Percentiles rank a stretch among this genome's conserved stretches.
phyloP scores from a whole-genome alignment of 306 rosid genomes.

The Delonix regia region DNA sequence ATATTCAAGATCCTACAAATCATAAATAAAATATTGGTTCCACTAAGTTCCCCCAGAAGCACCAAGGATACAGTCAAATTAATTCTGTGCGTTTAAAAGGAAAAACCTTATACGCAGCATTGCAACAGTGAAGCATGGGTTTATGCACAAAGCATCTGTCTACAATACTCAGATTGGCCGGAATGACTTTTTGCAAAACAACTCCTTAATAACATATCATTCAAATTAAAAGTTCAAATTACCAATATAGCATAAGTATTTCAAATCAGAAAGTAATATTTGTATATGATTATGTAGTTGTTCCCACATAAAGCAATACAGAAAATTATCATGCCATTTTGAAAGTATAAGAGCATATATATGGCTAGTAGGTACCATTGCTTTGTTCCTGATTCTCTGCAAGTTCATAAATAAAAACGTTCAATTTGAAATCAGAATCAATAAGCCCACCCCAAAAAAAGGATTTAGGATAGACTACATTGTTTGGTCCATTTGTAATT shows the following conservation, averaged over 20 bases:
- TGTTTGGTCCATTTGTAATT: not conserved
- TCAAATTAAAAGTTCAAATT: not conserved
- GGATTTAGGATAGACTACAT: not conserved
- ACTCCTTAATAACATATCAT: not conserved
- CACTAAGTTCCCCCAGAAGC: conserved; percentile 20
- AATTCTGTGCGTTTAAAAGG: not conserved
- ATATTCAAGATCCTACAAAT: not conserved
- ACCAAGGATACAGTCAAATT: not conserved
- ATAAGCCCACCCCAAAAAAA: not conserved
- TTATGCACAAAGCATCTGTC: conserved; percentile 17
- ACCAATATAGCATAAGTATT: not conserved
- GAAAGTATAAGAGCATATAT: not conserved
- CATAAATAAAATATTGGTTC: not conserved
- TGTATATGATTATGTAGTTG: not conserved
- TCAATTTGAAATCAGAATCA: not conserved
- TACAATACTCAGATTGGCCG: not conserved
- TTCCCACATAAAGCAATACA: conserved; percentile 1
- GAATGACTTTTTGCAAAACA: not conserved
- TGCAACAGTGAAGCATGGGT: conserved; percentile 3
- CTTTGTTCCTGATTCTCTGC: not conserved
- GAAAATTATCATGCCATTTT: conserved; percentile 4
- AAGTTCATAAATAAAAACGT: conserved; percentile 3
- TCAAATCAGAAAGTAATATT: conserved; percentile 1
- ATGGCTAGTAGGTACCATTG: not conserved
- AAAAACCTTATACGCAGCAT: not conserved